Conservation (phyloP, 345 rosid species). For the Durio zibethinus region DNA sequence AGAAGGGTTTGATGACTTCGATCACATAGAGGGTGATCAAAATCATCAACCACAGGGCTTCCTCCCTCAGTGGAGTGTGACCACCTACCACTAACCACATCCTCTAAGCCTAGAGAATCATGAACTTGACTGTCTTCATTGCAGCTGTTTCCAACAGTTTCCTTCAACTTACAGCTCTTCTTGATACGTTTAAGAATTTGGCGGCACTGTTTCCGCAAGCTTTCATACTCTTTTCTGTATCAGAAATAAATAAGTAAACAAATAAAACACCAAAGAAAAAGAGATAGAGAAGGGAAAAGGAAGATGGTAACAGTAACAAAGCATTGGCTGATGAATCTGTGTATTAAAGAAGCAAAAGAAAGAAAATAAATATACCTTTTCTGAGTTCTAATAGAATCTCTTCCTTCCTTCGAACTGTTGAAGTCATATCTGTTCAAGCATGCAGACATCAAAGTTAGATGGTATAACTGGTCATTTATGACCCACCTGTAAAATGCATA, state of each 20-base stretch:
- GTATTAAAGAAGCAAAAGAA: background rate
- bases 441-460: background rate
- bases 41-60: conserved; percentile 26
- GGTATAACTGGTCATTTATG: background rate
- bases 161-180: conserved; percentile 40
- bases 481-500: background rate
- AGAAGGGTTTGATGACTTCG: conserved; percentile 4
- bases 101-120: conserved; percentile 45
- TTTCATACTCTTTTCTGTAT: conserved; percentile 68
- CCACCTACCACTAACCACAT: conserved; percentile 31
- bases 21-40: conserved; percentile 19
- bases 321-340: background rate
- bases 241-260: conserved; percentile 15
- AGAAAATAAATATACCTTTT: conserved; percentile 45
- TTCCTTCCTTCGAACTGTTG: conserved; percentile 66
- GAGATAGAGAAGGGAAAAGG: background rate
- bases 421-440: conserved; percentile 53
- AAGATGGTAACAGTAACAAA: background rate
- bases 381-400: conserved; percentile 45
- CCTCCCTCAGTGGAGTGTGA: conserved; percentile 29
- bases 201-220: conserved; percentile 55
- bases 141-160: conserved; percentile 35
- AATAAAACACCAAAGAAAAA: conserved; percentile 7
- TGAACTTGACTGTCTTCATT: conserved; percentile 46
- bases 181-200: conserved; percentile 36